A percentile compares a stretch with the other conserved stretches of the same genome.
Evolutionary conservation across 257 asterid genomes (phyloP).

Genomic region (Penstemon eatonii): DNA sequence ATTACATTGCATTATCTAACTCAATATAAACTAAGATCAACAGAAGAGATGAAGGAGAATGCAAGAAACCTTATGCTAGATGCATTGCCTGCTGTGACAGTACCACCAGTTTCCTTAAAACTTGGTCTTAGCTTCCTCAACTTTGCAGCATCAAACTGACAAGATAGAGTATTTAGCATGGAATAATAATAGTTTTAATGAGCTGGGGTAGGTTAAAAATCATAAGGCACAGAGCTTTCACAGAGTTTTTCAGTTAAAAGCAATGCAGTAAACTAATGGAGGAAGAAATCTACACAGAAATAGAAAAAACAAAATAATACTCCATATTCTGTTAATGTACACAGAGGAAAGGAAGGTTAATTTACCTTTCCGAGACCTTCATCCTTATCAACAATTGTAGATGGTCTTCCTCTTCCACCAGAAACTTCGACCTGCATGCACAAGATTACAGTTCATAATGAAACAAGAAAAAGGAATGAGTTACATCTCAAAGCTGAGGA

Average conservation of each 20-base stretch:
- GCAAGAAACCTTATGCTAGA: slow-evolving; percentile 84
- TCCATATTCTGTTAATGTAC: not conserved
- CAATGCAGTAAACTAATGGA: slow-evolving; percentile 2
- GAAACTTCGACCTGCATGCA: slow-evolving; percentile 84
- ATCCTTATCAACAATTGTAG: slow-evolving; percentile 85
- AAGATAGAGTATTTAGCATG: slow-evolving; percentile 24
- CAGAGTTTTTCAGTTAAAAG: not conserved
- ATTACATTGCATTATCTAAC: not conserved
- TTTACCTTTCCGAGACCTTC: slow-evolving; percentile 96
- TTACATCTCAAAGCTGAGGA: slow-evolving; percentile 20
- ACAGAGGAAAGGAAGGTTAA: slow-evolving; percentile 11
- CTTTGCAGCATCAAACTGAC: slow-evolving; percentile 91
- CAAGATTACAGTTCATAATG: slow-evolving; percentile 28
- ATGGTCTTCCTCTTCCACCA: slow-evolving; percentile 98
- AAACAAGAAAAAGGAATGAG: slow-evolving; percentile 14
- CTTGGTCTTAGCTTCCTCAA: slow-evolving; percentile 95
- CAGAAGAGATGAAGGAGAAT: slow-evolving; percentile 15
- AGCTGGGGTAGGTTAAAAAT: not conserved
- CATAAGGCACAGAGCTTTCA: slow-evolving; percentile 7
- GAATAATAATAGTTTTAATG: not conserved
- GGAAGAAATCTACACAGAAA: slow-evolving; percentile 5
- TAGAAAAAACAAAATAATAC: not conserved
- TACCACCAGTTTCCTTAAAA: slow-evolving; percentile 94
- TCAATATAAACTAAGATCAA: slow-evolving; percentile 6
- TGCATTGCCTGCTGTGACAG: slow-evolving; percentile 97